Conservation (phyloP, 2,329 filamentous ascomycete species). For the Cladosporium halotolerans region DNA sequence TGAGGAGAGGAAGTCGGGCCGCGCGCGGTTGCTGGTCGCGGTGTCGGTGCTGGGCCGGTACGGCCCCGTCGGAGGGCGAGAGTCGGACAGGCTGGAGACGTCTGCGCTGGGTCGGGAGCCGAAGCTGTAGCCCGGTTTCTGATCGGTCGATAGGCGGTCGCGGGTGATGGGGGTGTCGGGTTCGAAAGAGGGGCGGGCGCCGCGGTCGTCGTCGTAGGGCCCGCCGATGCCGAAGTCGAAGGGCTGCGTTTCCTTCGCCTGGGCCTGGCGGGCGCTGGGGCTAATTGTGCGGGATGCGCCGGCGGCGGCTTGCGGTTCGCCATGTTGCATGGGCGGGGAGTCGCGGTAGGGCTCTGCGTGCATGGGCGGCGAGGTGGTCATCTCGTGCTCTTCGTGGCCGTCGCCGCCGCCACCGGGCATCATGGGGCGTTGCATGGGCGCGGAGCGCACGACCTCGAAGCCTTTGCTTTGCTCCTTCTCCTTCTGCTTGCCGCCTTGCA, state of each 20-base stretch:
- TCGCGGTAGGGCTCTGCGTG: constrained; percentile 29
- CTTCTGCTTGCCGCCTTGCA: constrained; percentile 45
- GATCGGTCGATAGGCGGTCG: not conserved
- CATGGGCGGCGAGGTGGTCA: constrained; percentile 29
- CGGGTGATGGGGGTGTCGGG: constrained; percentile 12
- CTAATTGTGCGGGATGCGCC: constrained; percentile 16
- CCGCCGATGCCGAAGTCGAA: constrained; percentile 23
- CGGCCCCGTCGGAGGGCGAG: not conserved
- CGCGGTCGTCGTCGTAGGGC: constrained; percentile 1
- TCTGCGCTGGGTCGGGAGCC: not conserved
- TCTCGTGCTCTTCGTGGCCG: constrained; percentile 42
- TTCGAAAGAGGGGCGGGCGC: not conserved
- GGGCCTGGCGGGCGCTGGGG: not conserved
- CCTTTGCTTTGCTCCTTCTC: constrained; percentile 92
- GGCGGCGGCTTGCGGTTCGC: constrained; percentile 15
- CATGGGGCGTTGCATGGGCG: constrained; percentile 55
- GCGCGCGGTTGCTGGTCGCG: not conserved
- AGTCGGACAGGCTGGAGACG: not conserved
- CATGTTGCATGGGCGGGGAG: constrained; percentile 16
- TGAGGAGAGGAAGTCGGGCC: not conserved
- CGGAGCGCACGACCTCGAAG: constrained; percentile 90
- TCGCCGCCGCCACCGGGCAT: constrained; percentile 39
- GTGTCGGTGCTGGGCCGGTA: constrained; percentile 4
- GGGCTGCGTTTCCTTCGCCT: not conserved
- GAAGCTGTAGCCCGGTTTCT: not conserved